Evolutionary conservation across 2,329 filamentous ascomycete species (phyloP).

Genomic region (Rhynchosporium agropyri): DNA sequence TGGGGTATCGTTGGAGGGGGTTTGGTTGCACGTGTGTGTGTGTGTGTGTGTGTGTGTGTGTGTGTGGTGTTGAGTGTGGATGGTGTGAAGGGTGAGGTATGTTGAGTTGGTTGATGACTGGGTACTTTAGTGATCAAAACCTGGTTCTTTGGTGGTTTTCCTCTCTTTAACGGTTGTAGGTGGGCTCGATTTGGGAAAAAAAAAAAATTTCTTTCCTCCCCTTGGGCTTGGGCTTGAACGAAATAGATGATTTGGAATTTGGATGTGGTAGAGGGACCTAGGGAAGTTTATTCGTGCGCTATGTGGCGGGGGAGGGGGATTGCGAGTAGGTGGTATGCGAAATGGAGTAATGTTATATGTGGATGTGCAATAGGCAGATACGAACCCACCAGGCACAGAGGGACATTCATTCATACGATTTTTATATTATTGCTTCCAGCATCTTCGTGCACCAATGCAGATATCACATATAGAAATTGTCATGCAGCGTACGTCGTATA

Average conservation of each 20-base stretch:
- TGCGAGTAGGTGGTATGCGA: not conserved
- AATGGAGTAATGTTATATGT: not conserved
- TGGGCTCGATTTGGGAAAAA: too few species aligned
- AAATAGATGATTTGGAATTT: not conserved
- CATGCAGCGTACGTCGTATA: too few species aligned
- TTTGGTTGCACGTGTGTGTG: not conserved
- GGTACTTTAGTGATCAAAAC: too few species aligned
- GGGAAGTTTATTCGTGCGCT: not conserved
- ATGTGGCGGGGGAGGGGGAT: not conserved
- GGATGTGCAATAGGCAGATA: conserved; percentile 2
- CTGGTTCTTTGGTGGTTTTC: too few species aligned
- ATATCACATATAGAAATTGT: not conserved
- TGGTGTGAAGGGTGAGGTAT: too few species aligned
- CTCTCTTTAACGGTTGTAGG: too few species aligned
- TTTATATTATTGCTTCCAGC: not conserved
- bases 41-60: not conserved
- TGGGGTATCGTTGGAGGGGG: not conserved
- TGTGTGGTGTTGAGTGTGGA: not conserved
- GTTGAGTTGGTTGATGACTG: too few species aligned
- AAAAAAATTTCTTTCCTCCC: too few species aligned
- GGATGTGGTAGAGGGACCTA: not conserved
- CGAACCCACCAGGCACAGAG: not conserved
- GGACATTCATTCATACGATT: too few species aligned
- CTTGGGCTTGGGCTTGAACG: too few species aligned
- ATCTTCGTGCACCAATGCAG: not conserved